A percentile compares a stretch with the other conserved stretches of the same genome.
These are phyloP conservation scores for Microthlaspi erraticum DNA, from an alignment of 345 rosid species.

Conservation along the genomic window DNA sequence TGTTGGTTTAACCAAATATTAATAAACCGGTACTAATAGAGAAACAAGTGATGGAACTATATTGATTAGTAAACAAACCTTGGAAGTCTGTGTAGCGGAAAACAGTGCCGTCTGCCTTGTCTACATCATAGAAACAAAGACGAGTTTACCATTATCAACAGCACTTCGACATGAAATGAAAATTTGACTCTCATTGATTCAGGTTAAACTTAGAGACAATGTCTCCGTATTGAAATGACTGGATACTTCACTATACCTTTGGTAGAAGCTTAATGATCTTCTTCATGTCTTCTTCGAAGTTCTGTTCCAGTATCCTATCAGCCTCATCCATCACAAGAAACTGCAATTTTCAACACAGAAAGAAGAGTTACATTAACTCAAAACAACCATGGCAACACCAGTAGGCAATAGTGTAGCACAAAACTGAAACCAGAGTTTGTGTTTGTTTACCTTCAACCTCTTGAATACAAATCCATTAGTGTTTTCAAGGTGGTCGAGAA, in stretches of 20 bases:
- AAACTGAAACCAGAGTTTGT: neutral
- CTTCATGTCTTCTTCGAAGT: slow-evolving; percentile 97
- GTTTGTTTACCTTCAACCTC: slow-evolving; percentile 71
- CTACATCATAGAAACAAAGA: too few species aligned
- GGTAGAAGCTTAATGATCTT: slow-evolving; percentile 87
- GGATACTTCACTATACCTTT: slow-evolving; percentile 56
- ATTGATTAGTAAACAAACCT: slow-evolving; percentile 56
- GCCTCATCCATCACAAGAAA: slow-evolving; percentile 95
- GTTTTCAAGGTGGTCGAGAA: slow-evolving; percentile 93
- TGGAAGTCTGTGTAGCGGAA: slow-evolving; percentile 94
- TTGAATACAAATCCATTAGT: slow-evolving; percentile 84
- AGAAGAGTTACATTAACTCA: neutral
- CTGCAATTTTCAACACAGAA: slow-evolving; percentile 49
- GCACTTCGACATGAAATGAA: neutral
- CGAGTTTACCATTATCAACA: neutral
- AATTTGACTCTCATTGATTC: neutral
- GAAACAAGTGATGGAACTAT: slow-evolving; percentile 9
- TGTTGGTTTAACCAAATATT: slow-evolving; percentile 29
- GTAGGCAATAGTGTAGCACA: neutral
- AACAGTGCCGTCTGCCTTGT: slow-evolving; percentile 90
- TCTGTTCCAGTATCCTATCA: slow-evolving; percentile 94
- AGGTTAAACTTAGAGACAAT: neutral
- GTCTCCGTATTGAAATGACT: neutral
- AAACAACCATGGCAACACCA: slow-evolving; percentile 12
- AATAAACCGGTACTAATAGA: neutral